These are phyloP conservation scores for Erodium maritimum DNA, from an alignment of 345 rosid species.

Conservation along the genomic window DNA sequence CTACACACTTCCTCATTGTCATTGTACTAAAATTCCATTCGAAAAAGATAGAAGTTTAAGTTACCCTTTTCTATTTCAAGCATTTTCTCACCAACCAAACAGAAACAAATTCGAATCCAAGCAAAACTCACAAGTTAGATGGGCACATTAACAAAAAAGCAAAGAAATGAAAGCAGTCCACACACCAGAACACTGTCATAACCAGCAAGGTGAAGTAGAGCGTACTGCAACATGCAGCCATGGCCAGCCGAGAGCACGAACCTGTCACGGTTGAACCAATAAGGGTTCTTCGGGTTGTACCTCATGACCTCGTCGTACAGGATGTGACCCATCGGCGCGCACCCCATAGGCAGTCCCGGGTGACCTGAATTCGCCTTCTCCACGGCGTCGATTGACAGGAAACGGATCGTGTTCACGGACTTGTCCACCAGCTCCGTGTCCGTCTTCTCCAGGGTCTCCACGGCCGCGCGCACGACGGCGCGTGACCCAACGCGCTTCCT, in stretches of 20 bases:
- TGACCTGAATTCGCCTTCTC: slow-evolving; percentile 53
- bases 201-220: slow-evolving; percentile 30
- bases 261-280: slow-evolving; percentile 31
- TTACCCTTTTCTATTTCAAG: no score
- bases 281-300: slow-evolving; percentile 21
- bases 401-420: slow-evolving; percentile 38
- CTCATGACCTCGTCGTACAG: slow-evolving; percentile 22
- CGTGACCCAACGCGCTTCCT: not conserved
- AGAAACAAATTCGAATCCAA: no score
- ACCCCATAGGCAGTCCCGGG: slow-evolving; percentile 49
- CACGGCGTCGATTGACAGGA: slow-evolving; percentile 43
- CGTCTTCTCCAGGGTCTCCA: not conserved
- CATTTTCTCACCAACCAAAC: no score
- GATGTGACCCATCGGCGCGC: slow-evolving; percentile 24
- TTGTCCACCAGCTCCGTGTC: slow-evolving; percentile 19
- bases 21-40: not conserved
- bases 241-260: slow-evolving; percentile 37
- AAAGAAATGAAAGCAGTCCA: not conserved
- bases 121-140: not conserved
- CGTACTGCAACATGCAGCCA: slow-evolving; percentile 32
- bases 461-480: not conserved
- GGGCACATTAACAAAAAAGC: not conserved
- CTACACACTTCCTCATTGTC: not conserved
- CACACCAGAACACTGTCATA: slow-evolving; percentile 21
- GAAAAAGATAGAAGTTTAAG: no score